phyloP scores from a whole-genome alignment of 202 grass and related monocot species.

The Brachypodium distachyon region DNA sequence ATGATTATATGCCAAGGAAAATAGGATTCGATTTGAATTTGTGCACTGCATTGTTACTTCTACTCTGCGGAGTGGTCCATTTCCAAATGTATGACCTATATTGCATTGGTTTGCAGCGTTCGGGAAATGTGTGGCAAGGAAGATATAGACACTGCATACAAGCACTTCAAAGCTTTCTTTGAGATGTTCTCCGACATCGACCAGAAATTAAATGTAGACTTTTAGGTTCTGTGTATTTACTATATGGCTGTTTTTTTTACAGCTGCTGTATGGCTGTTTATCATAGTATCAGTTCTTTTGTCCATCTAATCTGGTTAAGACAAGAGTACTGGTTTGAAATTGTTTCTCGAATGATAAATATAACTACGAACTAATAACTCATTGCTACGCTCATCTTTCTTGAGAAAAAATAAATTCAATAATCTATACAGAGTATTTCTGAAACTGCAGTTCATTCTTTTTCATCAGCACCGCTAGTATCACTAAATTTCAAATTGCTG shows the following conservation, averaged over 20 bases:
- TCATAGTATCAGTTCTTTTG: neutral
- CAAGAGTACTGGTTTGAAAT: neutral
- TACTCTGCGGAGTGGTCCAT: neutral
- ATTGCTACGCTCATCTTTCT: too few relatives aligned
- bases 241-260: too few relatives aligned
- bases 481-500: neutral
- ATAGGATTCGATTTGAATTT: neutral
- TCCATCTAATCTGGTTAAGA: neutral
- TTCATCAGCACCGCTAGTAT: neutral
- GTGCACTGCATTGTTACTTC: neutral
- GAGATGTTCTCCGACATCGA: conserved; percentile 65
- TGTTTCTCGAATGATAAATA: neutral
- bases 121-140: conserved; percentile 88
- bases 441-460: neutral
- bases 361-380: too few relatives aligned
- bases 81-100: neutral
- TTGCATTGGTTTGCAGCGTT: conserved; percentile 47
- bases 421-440: too few relatives aligned
- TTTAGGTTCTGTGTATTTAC: too few relatives aligned
- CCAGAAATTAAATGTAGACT: conserved; percentile 64
- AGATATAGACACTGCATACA: conserved; percentile 80
- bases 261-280: neutral
- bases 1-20: neutral
- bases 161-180: conserved; percentile 76
- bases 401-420: too few relatives aligned